Percentiles rank a stretch among this genome's conserved stretches.
phyloP scores from a whole-genome alignment of 768 basidiomycete genomes.

The Cantharellus anzutake region DNA sequence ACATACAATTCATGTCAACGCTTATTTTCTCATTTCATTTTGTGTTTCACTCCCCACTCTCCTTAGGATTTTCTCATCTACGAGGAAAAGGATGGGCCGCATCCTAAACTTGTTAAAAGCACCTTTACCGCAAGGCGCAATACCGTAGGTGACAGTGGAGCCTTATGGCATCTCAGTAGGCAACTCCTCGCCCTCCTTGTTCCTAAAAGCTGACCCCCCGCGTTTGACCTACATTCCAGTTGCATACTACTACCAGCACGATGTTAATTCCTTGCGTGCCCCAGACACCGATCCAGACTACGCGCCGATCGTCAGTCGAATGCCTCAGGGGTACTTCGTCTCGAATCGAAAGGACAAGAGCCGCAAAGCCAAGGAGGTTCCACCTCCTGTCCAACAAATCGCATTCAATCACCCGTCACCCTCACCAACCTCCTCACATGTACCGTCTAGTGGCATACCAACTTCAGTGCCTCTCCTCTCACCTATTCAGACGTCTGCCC shows the following conservation, averaged over 20 bases:
- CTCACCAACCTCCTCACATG: no score
- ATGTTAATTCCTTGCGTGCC: background rate
- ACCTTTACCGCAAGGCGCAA: background rate
- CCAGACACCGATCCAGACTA: background rate
- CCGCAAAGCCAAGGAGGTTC: background rate
- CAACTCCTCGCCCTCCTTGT: background rate
- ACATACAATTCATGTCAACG: background rate
- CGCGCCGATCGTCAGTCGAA: background rate
- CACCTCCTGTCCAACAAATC: background rate
- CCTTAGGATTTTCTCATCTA: background rate
- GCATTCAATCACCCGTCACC: no score
- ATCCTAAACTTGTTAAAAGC: background rate
- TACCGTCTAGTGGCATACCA: background rate
- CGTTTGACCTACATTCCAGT: background rate
- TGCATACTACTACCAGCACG: background rate
- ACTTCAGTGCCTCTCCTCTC: background rate
- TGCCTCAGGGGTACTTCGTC: background rate
- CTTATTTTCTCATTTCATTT: background rate
- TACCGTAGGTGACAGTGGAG: background rate
- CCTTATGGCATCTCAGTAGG: background rate
- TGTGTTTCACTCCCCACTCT: background rate
- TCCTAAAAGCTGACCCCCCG: background rate
- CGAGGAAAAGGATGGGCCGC: background rate
- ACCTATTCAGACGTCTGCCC: background rate
- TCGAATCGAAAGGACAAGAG: background rate